A percentile compares a stretch with the other conserved stretches of the same genome.
Evolutionary conservation across 306 rosid genomes (phyloP).

Genomic region (Gynostemma pentaphyllum): DNA sequence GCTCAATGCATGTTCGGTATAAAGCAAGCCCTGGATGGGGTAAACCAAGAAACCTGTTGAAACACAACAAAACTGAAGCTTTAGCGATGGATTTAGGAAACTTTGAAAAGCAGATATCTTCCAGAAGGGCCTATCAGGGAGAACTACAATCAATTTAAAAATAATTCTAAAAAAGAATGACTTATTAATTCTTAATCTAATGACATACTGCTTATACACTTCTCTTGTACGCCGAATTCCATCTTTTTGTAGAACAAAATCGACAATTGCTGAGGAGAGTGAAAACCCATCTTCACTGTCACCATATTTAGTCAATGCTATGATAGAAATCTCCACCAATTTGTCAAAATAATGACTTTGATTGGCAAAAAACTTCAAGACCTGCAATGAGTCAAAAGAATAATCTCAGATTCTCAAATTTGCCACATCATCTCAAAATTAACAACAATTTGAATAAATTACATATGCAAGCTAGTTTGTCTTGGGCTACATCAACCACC

Average conservation of each 20-base stretch:
- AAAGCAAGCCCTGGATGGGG: conserved; percentile 77
- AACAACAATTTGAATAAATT: background rate
- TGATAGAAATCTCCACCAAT: conserved; percentile 56
- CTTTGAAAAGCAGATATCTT: background rate
- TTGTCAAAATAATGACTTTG: conserved; percentile 48
- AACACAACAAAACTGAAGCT: conserved; percentile 3
- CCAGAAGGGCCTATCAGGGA: background rate
- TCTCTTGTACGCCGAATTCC: conserved; percentile 68
- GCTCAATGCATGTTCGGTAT: conserved; percentile 54
- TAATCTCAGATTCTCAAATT: background rate
- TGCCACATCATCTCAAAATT: background rate
- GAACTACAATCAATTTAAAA: background rate
- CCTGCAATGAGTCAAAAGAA: conserved; percentile 35
- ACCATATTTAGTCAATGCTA: conserved; percentile 42
- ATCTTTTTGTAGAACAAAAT: conserved; percentile 57
- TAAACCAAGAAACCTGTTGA: conserved; percentile 57
- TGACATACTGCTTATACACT: conserved; percentile 59
- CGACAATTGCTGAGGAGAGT: conserved; percentile 54
- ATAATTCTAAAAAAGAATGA: background rate
- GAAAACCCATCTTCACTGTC: conserved; percentile 80
- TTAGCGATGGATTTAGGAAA: background rate
- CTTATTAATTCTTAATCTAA: background rate
- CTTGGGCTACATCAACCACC: background rate
- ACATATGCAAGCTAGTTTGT: background rate
- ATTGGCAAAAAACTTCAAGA: conserved; percentile 52